Evolutionary conservation across 352 stramenopile genomes (phyloP), one percentile per base, ranked within the genome.

Genomic region (Globisporangium splendens): DNA sequence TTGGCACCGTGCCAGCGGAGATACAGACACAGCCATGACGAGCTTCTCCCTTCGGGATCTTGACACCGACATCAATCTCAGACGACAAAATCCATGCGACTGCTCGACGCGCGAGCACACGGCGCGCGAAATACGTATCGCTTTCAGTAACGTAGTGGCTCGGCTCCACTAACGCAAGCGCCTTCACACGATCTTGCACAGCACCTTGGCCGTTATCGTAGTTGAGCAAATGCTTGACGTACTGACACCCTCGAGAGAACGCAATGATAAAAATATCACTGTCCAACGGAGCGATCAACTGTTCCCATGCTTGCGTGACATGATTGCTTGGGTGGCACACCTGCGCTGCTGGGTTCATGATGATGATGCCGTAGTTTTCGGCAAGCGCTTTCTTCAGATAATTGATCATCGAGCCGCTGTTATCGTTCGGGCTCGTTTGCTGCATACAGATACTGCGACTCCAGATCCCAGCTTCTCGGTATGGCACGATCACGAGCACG

Each of bases 381-480:
- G 67, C 61, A 35, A 93, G 53, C 18, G 85, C 85, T 56, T 95
- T 95, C 50, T 79, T 79, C 1, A 95, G 62, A 52, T 95, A 95
- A 28, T 73, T 66, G 54, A 93, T 54, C 85, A 95, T 95, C 1
- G 79, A 88, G 42, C 85, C 85, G 46, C 69, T 87, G 39, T 84
- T 76, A 50, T 86, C 77, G 49, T 62, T 69, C 46, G 70, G 70
- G 48, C 75, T 69, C 22, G 73, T 70, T 49, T 88, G 75, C 56
- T 85, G 75, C 75, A 93, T 88, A 68, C 77, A 89, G 64, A 95
- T 95, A 41, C 81, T 92, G 28, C 85, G 70, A 46, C 75, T 89
- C 85, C 85, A 95, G 50, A 95, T 88, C n/a, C 85, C 83, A 41
- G 85, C 83, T 54, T 95, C 83, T 42, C 83, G 74, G 54, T 95